A percentile compares a stretch with the other conserved stretches of the same genome.
These are phyloP conservation scores for Acanthamoeba divionensis DNA, from an alignment of 208 protist genomes.

Conservation along the genomic window DNA sequence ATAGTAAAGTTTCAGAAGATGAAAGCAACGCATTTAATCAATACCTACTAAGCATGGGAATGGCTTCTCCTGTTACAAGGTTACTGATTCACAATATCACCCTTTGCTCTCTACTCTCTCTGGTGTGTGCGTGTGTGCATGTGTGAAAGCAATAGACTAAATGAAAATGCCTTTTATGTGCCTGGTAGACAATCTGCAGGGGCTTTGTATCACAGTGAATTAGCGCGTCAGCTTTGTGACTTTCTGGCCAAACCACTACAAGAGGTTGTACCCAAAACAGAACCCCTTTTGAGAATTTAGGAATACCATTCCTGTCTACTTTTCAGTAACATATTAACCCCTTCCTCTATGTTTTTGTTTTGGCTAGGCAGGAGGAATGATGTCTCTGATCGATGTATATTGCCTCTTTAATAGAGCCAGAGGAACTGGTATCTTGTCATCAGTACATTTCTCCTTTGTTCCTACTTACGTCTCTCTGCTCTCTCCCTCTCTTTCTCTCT, in stretches of 20 bases:
- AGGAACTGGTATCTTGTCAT: conserved; percentile 52
- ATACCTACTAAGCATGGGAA: conserved; percentile 62
- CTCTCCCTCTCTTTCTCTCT: neutral
- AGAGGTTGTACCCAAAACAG: neutral
- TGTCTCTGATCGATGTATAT: conserved; percentile 64
- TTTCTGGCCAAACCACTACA: conserved; percentile 47
- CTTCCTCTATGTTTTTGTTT: no score
- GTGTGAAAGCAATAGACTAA: neutral
- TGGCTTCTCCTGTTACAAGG: conserved; percentile 69
- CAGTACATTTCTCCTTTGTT: neutral
- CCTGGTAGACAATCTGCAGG: conserved; percentile 55
- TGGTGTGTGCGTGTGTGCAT: neutral
- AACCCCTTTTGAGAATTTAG: no score
- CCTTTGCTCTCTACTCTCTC: neutral
- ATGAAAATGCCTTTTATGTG: neutral
- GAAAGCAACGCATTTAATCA: conserved; percentile 40
- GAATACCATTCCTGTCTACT: no score
- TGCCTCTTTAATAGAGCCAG: conserved; percentile 69
- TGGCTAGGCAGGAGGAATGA: conserved; percentile 48
- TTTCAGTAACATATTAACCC: no score
- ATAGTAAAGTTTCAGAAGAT: neutral
- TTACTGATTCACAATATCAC: neutral
- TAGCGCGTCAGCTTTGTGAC: conserved; percentile 65
- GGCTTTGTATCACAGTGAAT: conserved; percentile 57
- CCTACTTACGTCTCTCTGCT: conserved; percentile 10